A percentile compares a stretch with the other conserved stretches of the same genome.
phyloP scores from a whole-genome alignment of 2,329 filamentous ascomycete species.

The Coniochaeta pulveracea region DNA sequence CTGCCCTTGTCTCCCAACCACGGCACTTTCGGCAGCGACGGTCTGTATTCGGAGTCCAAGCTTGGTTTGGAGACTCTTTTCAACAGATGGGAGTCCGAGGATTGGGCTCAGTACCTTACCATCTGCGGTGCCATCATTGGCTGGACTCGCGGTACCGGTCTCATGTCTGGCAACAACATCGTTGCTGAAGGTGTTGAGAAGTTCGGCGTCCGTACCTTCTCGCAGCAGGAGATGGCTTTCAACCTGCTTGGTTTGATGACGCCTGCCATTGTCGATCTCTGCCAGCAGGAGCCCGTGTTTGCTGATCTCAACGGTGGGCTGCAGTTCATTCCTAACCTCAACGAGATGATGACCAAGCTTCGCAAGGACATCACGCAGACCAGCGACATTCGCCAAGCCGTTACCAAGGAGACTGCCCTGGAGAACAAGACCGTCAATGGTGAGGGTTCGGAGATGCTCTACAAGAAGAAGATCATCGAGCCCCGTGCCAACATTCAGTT shows the following conservation, averaged over 20 bases:
- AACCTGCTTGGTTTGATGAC: constrained; percentile 95
- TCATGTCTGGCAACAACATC: constrained; percentile 97
- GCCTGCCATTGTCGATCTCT: constrained; percentile 84
- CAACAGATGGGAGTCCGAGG: constrained; percentile 97
- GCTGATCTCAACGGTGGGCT: constrained; percentile 95
- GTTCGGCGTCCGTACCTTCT: constrained; percentile 95
- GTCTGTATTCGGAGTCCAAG: constrained; percentile 97
- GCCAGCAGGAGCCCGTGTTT: constrained; percentile 90
- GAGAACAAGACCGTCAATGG: constrained; percentile 98
- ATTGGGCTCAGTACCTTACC: constrained; percentile 94
- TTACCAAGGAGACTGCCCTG: constrained; percentile 89
- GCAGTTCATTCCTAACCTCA: constrained; percentile 93
- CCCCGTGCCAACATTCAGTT: constrained; percentile 97
- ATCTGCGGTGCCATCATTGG: constrained; percentile 98
- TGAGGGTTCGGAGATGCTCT: constrained; percentile 79
- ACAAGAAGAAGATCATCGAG: constrained; percentile 88
- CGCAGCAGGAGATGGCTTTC: constrained; percentile 99
- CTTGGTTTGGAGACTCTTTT: constrained; percentile 93
- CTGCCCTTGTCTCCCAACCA: constrained; percentile 95
- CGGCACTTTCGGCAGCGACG: constrained; percentile 95
- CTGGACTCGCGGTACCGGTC: constrained; percentile 95
- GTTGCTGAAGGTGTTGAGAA: constrained; percentile 95
- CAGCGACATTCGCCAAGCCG: constrained; percentile 83
- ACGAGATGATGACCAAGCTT: constrained; percentile 85
- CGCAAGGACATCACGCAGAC: constrained; percentile 93